Evolutionary conservation across 1,284 basidiomycete species (phyloP).

Genomic region (Ceratobasidium papillatum): DNA sequence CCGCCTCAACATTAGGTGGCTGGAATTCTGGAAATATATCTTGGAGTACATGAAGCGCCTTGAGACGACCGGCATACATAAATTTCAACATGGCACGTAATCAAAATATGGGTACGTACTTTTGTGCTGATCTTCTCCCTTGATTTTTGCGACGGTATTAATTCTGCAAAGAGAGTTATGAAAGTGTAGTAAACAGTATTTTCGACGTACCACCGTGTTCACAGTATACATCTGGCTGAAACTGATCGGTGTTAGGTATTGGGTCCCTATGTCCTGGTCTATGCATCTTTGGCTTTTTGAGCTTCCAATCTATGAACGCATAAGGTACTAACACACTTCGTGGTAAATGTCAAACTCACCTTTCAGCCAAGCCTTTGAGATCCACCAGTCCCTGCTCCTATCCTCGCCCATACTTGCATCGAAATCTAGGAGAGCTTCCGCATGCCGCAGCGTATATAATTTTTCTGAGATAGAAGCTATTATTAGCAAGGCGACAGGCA

Average conservation of each 20-base stretch:
- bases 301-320: slow-evolving; percentile 39
- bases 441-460: slow-evolving; percentile 35
- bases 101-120: not conserved
- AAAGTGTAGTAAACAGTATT: not conserved
- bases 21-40: slow-evolving; percentile 34
- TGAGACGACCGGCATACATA: not conserved
- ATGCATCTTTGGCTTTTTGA: slow-evolving; percentile 40
- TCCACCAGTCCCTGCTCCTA: slow-evolving; percentile 38
- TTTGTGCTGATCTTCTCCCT: slow-evolving; percentile 30
- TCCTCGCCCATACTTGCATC: slow-evolving; percentile 11
- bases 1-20: slow-evolving; percentile 12
- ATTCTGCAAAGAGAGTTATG: not conserved
- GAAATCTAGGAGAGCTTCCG: slow-evolving; percentile 15
- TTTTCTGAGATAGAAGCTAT: slow-evolving; percentile 25
- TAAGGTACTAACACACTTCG: not conserved
- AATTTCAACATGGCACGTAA: not conserved
- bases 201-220: slow-evolving; percentile 31
- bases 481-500: not conserved
- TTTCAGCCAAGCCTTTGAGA: slow-evolving; percentile 43
- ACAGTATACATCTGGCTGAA: slow-evolving; percentile 39
- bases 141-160: slow-evolving; percentile 10
- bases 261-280: slow-evolving; percentile 33
- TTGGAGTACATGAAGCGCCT: slow-evolving; percentile 19
- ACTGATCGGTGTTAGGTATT: slow-evolving; percentile 34
- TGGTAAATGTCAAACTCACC: not conserved